These are phyloP conservation scores for Hygrocybe coccinea DNA, from an alignment of 768 basidiomycete species.

Conservation along the genomic window DNA sequence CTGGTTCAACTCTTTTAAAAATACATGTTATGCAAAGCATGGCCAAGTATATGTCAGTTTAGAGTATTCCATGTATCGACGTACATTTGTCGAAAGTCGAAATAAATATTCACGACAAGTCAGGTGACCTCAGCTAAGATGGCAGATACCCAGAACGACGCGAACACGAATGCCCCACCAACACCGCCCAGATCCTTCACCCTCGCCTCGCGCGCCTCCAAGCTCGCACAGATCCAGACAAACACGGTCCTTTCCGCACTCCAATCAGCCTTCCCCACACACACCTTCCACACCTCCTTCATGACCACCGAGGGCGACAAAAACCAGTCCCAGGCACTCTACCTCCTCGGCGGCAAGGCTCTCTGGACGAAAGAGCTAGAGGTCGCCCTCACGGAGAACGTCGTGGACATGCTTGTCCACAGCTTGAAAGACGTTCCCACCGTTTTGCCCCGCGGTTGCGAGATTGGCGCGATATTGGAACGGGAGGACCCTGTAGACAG, in stretches of 20 bases:
- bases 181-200: constrained; percentile 48
- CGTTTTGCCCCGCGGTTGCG: constrained; percentile 73
- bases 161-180: background rate
- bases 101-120: no score
- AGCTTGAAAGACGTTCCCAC: constrained; percentile 93
- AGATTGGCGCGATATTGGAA: constrained; percentile 78
- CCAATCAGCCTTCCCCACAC: constrained; percentile 31
- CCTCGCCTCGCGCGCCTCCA: constrained; percentile 81
- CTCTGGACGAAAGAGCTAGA: constrained; percentile 98
- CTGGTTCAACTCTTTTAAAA: constrained; percentile 4
- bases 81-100: no score
- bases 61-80: constrained; percentile 8
- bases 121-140: background rate
- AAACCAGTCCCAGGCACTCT: constrained; percentile 82
- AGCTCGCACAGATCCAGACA: constrained; percentile 88
- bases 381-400: constrained; percentile 62
- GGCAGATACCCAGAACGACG: background rate
- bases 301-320: constrained; percentile 77
- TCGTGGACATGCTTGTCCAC: constrained; percentile 91
- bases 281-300: constrained; percentile 43
- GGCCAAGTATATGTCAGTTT: constrained; percentile 81
- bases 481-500: constrained; percentile 88
- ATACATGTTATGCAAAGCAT: constrained; percentile 42
- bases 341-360: constrained; percentile 84
- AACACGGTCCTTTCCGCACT: constrained; percentile 69